phyloP scores from a whole-genome alignment of 805 yeast species.

The Zygotorulaspora chibaensis region DNA sequence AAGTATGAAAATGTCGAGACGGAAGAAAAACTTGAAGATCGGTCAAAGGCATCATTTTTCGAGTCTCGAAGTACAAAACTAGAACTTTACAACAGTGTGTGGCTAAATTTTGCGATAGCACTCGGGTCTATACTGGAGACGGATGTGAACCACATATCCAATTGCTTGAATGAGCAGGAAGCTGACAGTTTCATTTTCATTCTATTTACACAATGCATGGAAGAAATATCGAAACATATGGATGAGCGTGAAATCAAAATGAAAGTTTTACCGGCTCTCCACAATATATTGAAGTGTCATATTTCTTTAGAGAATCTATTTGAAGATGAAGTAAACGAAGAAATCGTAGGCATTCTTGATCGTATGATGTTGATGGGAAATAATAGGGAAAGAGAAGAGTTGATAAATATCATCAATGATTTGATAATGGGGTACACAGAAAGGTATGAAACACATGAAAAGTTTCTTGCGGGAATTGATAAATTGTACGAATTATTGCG shows the following conservation, averaged over 20 bases:
- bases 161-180: slow-evolving; percentile 49
- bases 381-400: slow-evolving; percentile 43
- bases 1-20: slow-evolving; percentile 47
- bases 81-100: slow-evolving; percentile 44
- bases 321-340: slow-evolving; percentile 65
- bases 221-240: slow-evolving; percentile 50
- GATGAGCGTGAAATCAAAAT: slow-evolving; percentile 28
- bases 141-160: slow-evolving; percentile 42
- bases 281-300: slow-evolving; percentile 51
- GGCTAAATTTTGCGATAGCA: slow-evolving; percentile 77
- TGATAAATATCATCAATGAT: slow-evolving; percentile 55
- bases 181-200: slow-evolving; percentile 67
- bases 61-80: slow-evolving; percentile 18
- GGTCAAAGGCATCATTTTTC: slow-evolving; percentile 1
- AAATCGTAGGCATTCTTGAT: slow-evolving; percentile 70
- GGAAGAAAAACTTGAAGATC: slow-evolving; percentile 27
- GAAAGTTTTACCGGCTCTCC: slow-evolving; percentile 47
- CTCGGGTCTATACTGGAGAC: slow-evolving; percentile 59
- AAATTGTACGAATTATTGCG: slow-evolving; percentile 79
- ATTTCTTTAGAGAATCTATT: slow-evolving; percentile 57
- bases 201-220: slow-evolving; percentile 78
- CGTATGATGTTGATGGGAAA: slow-evolving; percentile 58
- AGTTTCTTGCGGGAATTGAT: slow-evolving; percentile 57
- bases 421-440: slow-evolving; percentile 44
- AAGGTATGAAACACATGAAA: slow-evolving; percentile 35